Base-by-base conservation (phyloP, 2,329 filamentous ascomycete species). In the Exserohilum turcica region DNA sequence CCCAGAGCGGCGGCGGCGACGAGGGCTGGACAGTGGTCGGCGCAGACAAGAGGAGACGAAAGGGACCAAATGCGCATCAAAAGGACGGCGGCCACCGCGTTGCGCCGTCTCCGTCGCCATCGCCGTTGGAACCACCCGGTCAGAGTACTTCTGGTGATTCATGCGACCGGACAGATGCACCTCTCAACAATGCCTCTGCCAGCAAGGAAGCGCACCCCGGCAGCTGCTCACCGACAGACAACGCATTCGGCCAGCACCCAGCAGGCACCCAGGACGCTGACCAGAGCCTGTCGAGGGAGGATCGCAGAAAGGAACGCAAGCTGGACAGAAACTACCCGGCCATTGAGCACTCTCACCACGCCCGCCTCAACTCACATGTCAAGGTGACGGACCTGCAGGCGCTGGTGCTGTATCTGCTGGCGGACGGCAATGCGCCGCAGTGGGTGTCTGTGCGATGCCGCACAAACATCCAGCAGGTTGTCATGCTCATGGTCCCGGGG, bases 401-500 rank as follows among this genome's bases (percentile, higher is more conserved):
- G 16, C 73, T 87, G 27, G 75, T 66, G 29, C 76, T 87, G 19
- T 87, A 87, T 69, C 76, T 85, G 56, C 79, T 87, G 48, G 82
- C 83, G n/a, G 84, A 86, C 64, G 74, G 71, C 9, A 75, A 79
- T 28, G 81, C 82, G 21, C 85, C 85, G n/a, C 83, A 85, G 66
- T 87, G 84, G 84, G 80, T 86, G 13, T 81, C 84, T 27, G 76
- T 87, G 52, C 80, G 79, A 56, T 81, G 86, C 67, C 82, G 82
- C 38, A 75, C 74, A 15, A 76, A 79, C 54, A 79, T 87, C 35
- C 77, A 77, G 51, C 95, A 94, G 76, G 88, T 95, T 27, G 92
- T 97, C 27, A 84, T 90, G 35, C 78, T 99, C 61, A 93, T 97
- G 89, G 86, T 97, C 9, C 94, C 94, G 9, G 94, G 94, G 0